Evolutionary conservation across 805 yeast genomes (phyloP), one percentile per base, ranked within the genome.

Genomic region (Pichia cabralensis): DNA sequence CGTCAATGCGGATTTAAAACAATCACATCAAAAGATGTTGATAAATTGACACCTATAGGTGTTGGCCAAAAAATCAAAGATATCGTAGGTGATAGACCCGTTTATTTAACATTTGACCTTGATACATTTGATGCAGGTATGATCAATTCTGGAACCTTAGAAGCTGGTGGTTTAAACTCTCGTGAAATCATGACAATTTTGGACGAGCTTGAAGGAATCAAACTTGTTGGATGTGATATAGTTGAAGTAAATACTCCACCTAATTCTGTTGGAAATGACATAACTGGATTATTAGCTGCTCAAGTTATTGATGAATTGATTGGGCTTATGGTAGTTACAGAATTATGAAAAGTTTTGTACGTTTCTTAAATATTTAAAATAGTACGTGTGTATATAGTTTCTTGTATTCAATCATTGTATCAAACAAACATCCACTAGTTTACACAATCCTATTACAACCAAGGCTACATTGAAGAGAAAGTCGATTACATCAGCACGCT

Each of bases 101-200:
- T 65, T 2, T 67, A 68, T 44, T 50, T 68, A 5, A 55, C 68
- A 0, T 62, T 67, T 22, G 73, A 68, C 51, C 67, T 74, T 30
- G 85, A 77, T 49, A 80, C 76, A 2, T 61, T 80, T 40, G 92
- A 80, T 49, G 86, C 86, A 0, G 59, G 64, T 33, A 84, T 84
- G 3, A 82, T 88, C 12, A 88, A 82, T 2, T 80, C 89, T 1
- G 92, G 92, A 8, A 80, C 92, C 4, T 71, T 78, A 45, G 92
- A 80, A 49, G 72, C 69, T 4, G 92, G 86, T 12, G 92, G 92
- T 3, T 70, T 79, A 64, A 66, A 75, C 11, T 61, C 79, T 1
- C 62, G 89, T 30, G 89, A 80, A 49, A 58, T 80, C 23, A 65
- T 77, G 40, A 58, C 66, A 6, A 55, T 80, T 17, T 44, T 80